These are phyloP conservation scores for Candida tammaniensis DNA, from an alignment of 805 yeast genomes.

Conservation along the genomic window DNA sequence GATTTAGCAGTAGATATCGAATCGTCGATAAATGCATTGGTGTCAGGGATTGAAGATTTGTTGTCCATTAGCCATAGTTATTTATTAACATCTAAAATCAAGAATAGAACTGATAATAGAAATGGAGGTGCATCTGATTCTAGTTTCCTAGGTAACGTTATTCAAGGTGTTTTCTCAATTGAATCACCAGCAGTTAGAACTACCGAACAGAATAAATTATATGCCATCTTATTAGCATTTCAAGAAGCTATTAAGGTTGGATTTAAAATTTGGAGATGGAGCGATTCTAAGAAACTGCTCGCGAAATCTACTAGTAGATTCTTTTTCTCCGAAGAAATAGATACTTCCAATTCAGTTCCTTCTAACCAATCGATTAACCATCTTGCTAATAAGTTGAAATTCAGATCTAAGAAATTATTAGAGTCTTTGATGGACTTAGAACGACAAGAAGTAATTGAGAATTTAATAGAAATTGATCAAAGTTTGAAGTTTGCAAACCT, in stretches of 20 bases:
- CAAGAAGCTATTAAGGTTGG: constrained; percentile 55
- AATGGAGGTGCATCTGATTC: constrained; percentile 25
- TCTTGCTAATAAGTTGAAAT: constrained; percentile 60
- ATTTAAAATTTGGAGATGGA: constrained; percentile 69
- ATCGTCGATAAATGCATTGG: constrained; percentile 43
- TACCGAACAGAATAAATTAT: constrained; percentile 51
- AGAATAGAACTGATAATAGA: constrained; percentile 15
- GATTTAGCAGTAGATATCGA: constrained; percentile 32
- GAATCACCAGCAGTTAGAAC: constrained; percentile 58
- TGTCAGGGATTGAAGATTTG: constrained; percentile 65
- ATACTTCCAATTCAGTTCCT: too few relatives aligned
- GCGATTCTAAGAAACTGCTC: constrained; percentile 38
- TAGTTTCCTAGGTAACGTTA: constrained; percentile 57
- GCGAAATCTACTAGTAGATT: too few relatives aligned
- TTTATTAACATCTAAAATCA: constrained; percentile 34
- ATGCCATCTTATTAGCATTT: constrained; percentile 60
- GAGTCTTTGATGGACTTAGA: constrained; percentile 66
- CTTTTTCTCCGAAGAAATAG: too few relatives aligned
- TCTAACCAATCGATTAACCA: constrained; percentile 23
- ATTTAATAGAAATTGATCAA: constrained; percentile 45
- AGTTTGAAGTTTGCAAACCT: constrained; percentile 12
- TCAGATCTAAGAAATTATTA: constrained; percentile 61
- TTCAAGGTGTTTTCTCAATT: constrained; percentile 75
- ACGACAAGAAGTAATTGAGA: constrained; percentile 69
- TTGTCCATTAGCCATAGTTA: constrained; percentile 58